These are phyloP conservation scores for Ophiostoma pallidulum DNA, from an alignment of 2,329 filamentous ascomycete genomes.

Conservation along the genomic window DNA sequence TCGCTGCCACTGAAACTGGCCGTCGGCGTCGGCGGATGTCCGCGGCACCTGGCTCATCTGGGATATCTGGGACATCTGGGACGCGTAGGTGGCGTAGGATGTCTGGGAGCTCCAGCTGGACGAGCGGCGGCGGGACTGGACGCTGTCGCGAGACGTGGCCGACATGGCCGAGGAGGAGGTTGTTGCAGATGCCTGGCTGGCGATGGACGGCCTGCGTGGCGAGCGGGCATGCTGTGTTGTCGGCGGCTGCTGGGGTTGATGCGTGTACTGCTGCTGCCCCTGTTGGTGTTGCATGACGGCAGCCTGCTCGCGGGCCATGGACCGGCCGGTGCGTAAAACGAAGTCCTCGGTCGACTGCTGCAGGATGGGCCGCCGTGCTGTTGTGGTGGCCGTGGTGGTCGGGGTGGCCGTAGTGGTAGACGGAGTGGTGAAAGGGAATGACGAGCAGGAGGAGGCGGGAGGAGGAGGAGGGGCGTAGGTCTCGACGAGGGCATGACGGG, in stretches of 20 bases:
- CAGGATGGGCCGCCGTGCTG: not conserved
- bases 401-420: too few relatives aligned
- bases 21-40: not conserved
- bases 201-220: not conserved
- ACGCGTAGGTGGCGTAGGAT: constrained; percentile 14
- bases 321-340: constrained; percentile 20
- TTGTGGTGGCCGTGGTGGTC: constrained; percentile 6
- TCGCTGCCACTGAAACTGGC: constrained; percentile 8
- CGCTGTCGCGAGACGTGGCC: not conserved
- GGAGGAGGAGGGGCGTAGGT: not conserved
- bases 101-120: constrained; percentile 22
- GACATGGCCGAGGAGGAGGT: not conserved
- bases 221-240: not conserved
- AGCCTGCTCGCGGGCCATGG: constrained; percentile 11
- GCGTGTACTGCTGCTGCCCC: not conserved
- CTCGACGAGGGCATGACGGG: constrained; percentile 2
- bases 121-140: constrained; percentile 10
- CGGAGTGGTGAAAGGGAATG: too few relatives aligned
- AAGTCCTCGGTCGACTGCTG: constrained; percentile 20
- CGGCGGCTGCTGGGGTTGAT: not conserved
- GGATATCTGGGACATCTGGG: not conserved
- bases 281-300: constrained; percentile 15
- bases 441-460: too few relatives aligned
- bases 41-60: too few relatives aligned
- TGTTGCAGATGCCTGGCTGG: not conserved